These are phyloP conservation scores for Trametes versicolor DNA, from an alignment of 1,284 basidiomycete species.

Conservation along the genomic window DNA sequence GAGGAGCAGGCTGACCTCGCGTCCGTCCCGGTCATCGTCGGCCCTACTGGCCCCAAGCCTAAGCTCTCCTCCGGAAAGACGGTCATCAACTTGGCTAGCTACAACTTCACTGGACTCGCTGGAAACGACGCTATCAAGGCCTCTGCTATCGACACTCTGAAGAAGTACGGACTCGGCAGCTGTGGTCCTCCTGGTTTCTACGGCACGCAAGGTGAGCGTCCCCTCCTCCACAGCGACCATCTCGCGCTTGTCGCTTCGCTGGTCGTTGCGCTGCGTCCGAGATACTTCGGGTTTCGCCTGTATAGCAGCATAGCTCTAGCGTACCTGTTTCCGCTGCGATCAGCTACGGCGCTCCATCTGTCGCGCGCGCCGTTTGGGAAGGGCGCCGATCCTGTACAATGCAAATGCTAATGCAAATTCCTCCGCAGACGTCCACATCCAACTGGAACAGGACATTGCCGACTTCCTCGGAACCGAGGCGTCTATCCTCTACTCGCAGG, in stretches of 20 bases:
- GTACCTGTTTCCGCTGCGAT: conserved; percentile 3
- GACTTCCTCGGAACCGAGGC: conserved; percentile 91
- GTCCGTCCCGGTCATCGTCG: conserved; percentile 82
- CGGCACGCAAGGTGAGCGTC: conserved; percentile 83
- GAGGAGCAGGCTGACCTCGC: conserved; percentile 77
- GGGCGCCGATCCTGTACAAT: conserved; percentile 18
- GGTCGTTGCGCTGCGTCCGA: background rate
- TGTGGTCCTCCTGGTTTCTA: conserved; percentile 99
- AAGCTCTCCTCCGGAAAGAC: conserved; percentile 84
- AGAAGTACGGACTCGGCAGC: conserved; percentile 93
- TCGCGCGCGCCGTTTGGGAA: background rate
- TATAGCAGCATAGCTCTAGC: background rate
- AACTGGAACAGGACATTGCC: conserved; percentile 90
- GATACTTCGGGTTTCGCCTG: background rate
- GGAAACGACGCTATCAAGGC: conserved; percentile 91
- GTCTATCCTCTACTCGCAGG: conserved; percentile 95
- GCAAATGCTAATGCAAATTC: conserved; percentile 75
- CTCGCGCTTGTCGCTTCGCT: conserved; percentile 44
- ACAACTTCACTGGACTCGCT: conserved; percentile 93
- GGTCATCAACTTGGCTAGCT: conserved; percentile 89
- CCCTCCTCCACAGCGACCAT: background rate
- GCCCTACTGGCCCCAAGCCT: conserved; percentile 86
- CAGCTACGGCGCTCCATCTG: background rate
- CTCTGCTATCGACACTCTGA: conserved; percentile 86
- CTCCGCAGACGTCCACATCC: conserved; percentile 86